These are phyloP conservation scores for Rhododendron kiyosumense DNA, from an alignment of 148 eudicot species.

Conservation along the genomic window DNA sequence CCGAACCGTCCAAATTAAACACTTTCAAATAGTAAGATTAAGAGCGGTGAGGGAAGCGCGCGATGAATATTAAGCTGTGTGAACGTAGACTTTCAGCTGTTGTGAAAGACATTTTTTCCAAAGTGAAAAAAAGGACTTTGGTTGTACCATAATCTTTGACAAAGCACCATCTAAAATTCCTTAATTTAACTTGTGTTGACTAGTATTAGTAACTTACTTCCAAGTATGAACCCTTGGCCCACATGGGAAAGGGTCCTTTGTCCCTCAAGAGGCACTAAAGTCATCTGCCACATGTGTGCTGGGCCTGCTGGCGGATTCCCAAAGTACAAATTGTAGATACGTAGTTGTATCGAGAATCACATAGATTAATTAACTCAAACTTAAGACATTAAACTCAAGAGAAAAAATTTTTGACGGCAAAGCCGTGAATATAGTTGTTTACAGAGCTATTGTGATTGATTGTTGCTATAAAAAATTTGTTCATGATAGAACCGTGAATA, in stretches of 20 bases:
- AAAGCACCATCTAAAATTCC: neutral
- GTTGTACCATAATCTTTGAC: neutral
- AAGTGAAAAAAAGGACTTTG: neutral
- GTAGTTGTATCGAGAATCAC: neutral
- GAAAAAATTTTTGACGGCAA: no score
- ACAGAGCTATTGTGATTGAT: no score
- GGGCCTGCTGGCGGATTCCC: neutral
- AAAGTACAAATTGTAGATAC: neutral
- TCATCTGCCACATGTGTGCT: neutral
- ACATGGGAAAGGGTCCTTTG: conserved; percentile 4
- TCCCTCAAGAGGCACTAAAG: neutral
- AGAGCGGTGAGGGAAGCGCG: no score
- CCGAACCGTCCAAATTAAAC: no score
- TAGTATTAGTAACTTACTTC: neutral
- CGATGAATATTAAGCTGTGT: no score
- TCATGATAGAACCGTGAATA: no score
- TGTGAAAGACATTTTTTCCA: neutral
- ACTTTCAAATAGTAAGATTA: fast-evolving
- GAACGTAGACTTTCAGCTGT: no score
- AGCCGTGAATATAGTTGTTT: no score
- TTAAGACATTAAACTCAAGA: neutral
- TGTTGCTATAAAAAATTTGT: no score
- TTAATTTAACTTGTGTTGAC: neutral
- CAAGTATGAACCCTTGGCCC: neutral
- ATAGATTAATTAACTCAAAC: neutral